Evolutionary conservation across 805 yeast species (phyloP).

Genomic region (Teunomyces kruisii): DNA sequence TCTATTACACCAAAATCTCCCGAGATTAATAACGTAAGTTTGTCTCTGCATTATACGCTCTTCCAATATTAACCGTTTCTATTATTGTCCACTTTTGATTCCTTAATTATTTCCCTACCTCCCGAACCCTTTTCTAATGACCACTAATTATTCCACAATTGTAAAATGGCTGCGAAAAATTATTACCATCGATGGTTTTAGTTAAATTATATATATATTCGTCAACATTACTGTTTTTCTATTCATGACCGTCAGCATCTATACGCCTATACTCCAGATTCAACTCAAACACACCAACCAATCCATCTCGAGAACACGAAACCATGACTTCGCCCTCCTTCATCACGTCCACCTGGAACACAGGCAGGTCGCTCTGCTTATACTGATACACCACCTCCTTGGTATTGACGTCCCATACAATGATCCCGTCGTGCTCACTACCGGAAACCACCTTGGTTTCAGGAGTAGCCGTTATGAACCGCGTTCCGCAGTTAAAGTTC

Average conservation of each 20-base stretch:
- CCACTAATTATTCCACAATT: neutral
- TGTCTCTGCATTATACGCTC: too few species aligned
- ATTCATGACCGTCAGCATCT: neutral
- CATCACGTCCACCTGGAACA: slow-evolving; percentile 42
- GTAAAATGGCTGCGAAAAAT: neutral
- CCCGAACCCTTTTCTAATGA: too few species aligned
- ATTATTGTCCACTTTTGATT: too few species aligned
- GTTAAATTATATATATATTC: too few species aligned
- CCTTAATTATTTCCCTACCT: too few species aligned
- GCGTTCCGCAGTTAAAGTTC: slow-evolving; percentile 52
- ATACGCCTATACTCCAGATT: slow-evolving; percentile 10
- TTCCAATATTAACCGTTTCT: too few species aligned
- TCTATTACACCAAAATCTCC: too few species aligned
- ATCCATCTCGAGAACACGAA: slow-evolving; percentile 25
- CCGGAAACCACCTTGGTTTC: slow-evolving; percentile 57
- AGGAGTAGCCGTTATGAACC: slow-evolving; percentile 43
- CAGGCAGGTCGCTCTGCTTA: slow-evolving; percentile 22
- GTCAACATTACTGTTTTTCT: neutral
- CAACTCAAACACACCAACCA: slow-evolving; percentile 20
- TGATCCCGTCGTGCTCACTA: slow-evolving; percentile 51
- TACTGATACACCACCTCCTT: slow-evolving; percentile 44
- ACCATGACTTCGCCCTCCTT: slow-evolving; percentile 38
- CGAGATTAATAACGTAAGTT: too few species aligned
- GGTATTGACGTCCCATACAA: slow-evolving; percentile 68
- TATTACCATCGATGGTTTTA: too few species aligned